phyloP scores from a whole-genome alignment of 352 stramenopile genomes.

The Phytophthora citricola region DNA sequence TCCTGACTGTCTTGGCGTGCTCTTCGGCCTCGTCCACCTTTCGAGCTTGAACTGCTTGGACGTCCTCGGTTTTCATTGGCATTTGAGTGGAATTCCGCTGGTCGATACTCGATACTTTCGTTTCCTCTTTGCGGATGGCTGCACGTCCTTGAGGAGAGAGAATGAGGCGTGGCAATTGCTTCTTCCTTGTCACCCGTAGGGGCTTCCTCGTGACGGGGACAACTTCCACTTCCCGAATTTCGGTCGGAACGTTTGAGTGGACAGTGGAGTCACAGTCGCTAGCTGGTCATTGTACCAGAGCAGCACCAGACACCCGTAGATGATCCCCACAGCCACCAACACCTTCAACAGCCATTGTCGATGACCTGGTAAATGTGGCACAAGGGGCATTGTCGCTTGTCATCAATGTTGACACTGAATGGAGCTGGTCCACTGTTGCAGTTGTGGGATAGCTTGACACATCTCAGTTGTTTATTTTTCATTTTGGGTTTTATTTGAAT shows the following conservation, averaged over 20 bases:
- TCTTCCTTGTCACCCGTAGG: conserved; percentile 3
- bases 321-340: background rate
- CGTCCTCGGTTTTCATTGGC: background rate
- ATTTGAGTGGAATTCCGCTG: conserved; percentile 4
- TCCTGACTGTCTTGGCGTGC: conserved; percentile 17
- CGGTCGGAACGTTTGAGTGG: conserved; percentile 17
- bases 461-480: background rate
- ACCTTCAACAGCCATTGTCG: conserved; percentile 2
- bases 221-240: conserved; percentile 26
- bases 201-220: conserved; percentile 16
- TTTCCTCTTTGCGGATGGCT: conserved; percentile 12
- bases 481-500: too few species aligned
- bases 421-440: conserved; percentile 1
- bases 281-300: conserved; percentile 19
- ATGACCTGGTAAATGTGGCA: background rate
- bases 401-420: too few species aligned
- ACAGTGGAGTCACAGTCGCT: background rate
- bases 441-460: conserved; percentile 1
- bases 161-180: conserved; percentile 17
- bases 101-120: conserved; percentile 4
- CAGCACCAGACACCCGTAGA: conserved; percentile 17
- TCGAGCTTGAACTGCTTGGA: background rate
- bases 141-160: conserved; percentile 20
- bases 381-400: background rate
- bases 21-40: conserved; percentile 6